Conservation (phyloP, 306 rosid species). For the Biancaea sappan region DNA sequence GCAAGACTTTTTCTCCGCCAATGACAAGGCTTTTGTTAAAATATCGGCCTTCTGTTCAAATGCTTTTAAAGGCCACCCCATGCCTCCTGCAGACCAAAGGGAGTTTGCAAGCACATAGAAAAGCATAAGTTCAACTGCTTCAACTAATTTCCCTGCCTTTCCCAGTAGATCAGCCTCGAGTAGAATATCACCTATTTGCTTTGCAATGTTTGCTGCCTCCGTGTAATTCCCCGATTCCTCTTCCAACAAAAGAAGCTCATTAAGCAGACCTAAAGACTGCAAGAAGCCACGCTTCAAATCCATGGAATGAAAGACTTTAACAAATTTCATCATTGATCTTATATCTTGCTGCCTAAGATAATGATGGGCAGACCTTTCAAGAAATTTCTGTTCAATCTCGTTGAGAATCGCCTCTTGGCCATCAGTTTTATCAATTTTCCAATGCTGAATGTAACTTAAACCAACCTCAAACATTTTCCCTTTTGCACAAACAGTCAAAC, state of each 20-base stretch:
- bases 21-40: constrained; percentile 44
- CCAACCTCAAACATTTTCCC: no score
- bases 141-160: constrained; percentile 49
- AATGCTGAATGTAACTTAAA: no score
- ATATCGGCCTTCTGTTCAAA: constrained; percentile 44
- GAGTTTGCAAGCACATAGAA: constrained; percentile 47
- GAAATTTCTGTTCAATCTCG: no score
- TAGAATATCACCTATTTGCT: constrained; percentile 43
- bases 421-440: no score
- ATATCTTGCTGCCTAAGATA: no score
- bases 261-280: constrained; percentile 35
- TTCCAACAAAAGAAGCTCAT: constrained; percentile 54
- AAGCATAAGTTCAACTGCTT: constrained; percentile 43
- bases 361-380: no score
- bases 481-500: no score
- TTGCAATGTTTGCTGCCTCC: constrained; percentile 52
- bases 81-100: constrained; percentile 52
- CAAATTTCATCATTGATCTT: no score
- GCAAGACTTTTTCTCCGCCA: constrained; percentile 39
- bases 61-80: constrained; percentile 61
- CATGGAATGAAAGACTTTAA: constrained; percentile 50
- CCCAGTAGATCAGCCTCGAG: constrained; percentile 42
- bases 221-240: constrained; percentile 58
- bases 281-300: constrained; percentile 47
- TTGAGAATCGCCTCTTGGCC: no score